Evolutionary conservation across 139 green algal genomes (phyloP).

Genomic region (Chlorella sp.): DNA sequence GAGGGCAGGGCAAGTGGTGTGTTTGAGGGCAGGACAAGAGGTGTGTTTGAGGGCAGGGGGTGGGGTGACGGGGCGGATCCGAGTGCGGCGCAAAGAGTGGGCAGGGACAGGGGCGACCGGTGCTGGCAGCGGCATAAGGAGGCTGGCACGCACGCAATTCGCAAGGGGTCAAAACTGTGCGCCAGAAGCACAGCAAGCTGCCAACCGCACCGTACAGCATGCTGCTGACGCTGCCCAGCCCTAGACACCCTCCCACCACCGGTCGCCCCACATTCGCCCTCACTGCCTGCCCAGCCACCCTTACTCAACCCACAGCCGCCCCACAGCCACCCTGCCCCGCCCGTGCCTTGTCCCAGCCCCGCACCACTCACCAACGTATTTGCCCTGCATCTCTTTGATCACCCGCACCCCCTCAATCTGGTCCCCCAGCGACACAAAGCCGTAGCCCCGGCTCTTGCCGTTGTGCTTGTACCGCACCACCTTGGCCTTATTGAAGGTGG

Average conservation of each 20-base stretch:
- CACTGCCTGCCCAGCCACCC: too few species aligned
- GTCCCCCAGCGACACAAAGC: conserved; percentile 93
- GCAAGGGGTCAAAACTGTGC: too few species aligned
- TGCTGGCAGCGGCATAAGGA: too few species aligned
- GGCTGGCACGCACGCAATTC: too few species aligned
- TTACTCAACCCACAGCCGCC: too few species aligned
- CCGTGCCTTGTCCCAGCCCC: background rate
- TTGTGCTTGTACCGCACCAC: conserved; percentile 11
- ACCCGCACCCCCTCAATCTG: conserved; percentile 81
- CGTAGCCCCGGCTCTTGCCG: conserved; percentile 94
- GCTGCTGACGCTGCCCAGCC: too few species aligned
- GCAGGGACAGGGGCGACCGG: too few species aligned
- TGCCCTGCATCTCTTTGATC: conserved; percentile 86
- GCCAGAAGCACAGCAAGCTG: too few species aligned
- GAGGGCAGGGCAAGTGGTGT: background rate
- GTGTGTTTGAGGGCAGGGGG: background rate
- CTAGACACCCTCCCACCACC: too few species aligned
- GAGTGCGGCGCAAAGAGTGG: too few species aligned
- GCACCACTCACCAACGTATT: conserved; percentile 77
- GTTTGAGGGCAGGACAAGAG: background rate
- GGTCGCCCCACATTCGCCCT: too few species aligned
- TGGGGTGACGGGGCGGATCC: background rate
- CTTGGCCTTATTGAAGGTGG: conserved; percentile 89
- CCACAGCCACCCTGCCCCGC: background rate
- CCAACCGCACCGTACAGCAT: too few species aligned